Evolutionary conservation across 768 basidiomycete genomes (phyloP), one percentile per base, ranked within the genome.

Genomic region (Chlorophyllum brunneum): DNA sequence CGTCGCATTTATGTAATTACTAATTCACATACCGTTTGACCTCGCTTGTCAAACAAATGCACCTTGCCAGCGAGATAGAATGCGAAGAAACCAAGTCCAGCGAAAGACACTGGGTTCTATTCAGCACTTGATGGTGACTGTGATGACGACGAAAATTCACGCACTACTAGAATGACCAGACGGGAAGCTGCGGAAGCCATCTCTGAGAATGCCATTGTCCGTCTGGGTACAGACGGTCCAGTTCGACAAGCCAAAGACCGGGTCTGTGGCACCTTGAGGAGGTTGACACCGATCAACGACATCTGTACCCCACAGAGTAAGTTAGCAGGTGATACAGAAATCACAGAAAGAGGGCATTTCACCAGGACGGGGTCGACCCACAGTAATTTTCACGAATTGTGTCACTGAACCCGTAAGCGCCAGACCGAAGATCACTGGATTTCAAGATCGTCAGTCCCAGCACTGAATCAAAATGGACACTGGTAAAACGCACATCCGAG

Each of bases 31-130:
- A 87, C 82, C 51, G 81, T 70, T 63, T 92, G 81, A 3, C 93
- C 94, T 40, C 82, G 77, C 22, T 72, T 74, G 64, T 97, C 93
- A 56, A 93, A 95, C 4, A 98, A 70, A 62, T 95, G 94, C 60
- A 95, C 70, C 67, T 98, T 98, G 2, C 95, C 97, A 9, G 91
- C 88, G 5, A 95, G 70, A 65, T 97, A 98, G 57, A 90, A 85
- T 1, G 87, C 74, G 34, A 98, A 74, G 69, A 94, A 95, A 1
- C 89, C 91, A 6, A 99, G 76, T 1, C 95, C 95, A 5, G 93
- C 91, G 64, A 95, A 98, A 0, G 94, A 92, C 48, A 95, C 92
- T 91, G 59, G n/a, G n/a, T n/a, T n/a, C n/a, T n/a, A n/a, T n/a
- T n/a, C n/a, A 54, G 46, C 55, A 33, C 2, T 4, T 6, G 23